Conservation (phyloP, 2,329 filamentous ascomycete genomes). For the Pseudogymnoascus sp. region DNA sequence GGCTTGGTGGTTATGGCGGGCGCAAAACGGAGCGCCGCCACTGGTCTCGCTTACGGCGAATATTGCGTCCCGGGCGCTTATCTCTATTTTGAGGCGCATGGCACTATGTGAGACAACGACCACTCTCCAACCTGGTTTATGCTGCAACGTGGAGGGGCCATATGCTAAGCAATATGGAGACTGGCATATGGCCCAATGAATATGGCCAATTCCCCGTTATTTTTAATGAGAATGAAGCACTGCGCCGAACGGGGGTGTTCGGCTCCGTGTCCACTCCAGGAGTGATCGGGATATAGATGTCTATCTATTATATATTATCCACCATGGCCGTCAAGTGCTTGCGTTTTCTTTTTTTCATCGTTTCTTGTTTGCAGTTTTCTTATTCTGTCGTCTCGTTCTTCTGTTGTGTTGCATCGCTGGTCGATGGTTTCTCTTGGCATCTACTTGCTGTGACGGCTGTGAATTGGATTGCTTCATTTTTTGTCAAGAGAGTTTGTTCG, state of each 20-base stretch:
- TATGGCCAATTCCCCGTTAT: neutral
- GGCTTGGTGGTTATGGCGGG: neutral
- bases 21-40: neutral
- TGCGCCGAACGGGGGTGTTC: neutral
- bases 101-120: neutral
- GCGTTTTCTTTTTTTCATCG: neutral
- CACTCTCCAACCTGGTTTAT: neutral
- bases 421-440: neutral
- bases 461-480: neutral
- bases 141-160: neutral
- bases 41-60: conserved; percentile 6
- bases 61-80: neutral
- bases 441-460: neutral
- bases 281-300: neutral
- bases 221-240: neutral
- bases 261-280: neutral
- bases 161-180: conserved; percentile 8
- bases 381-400: neutral
- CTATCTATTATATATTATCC: neutral
- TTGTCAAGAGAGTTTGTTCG: neutral
- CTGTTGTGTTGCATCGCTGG: neutral
- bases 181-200: neutral
- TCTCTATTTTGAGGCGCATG: conserved; percentile 4
- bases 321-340: neutral
- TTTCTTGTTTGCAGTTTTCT: neutral